Evolutionary conservation across 768 basidiomycete genomes (phyloP).

Genomic region (Calocera viscosa): DNA sequence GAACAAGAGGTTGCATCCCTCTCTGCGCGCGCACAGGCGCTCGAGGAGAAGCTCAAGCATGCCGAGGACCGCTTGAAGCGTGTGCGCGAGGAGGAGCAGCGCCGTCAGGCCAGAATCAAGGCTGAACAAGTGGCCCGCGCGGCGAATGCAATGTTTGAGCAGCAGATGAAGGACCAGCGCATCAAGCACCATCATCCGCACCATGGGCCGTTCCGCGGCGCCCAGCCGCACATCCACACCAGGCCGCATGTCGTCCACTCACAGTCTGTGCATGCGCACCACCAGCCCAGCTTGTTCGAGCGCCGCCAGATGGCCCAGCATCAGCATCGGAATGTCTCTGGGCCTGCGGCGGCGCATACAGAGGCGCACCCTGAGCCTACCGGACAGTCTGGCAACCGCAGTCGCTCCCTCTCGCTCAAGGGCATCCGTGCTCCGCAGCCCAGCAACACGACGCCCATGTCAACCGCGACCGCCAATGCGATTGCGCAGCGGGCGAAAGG

Average conservation of each 20-base stretch:
- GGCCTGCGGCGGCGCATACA: not conserved
- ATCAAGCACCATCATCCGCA: constrained; percentile 3
- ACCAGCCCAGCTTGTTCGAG: constrained; percentile 2
- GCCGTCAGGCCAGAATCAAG: not conserved
- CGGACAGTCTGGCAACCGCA: not conserved
- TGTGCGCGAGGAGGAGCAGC: constrained; percentile 2
- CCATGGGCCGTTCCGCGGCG: not conserved
- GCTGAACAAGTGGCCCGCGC: constrained; percentile 4
- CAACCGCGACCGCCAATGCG: not conserved
- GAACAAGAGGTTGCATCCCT: constrained; percentile 57
- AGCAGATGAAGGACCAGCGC: constrained; percentile 6
- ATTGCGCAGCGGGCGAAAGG: not conserved
- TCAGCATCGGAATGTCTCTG: constrained; percentile 1
- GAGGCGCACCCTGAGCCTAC: not conserved
- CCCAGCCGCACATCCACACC: not conserved
- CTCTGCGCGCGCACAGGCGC: constrained; percentile 51
- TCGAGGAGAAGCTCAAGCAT: constrained; percentile 57
- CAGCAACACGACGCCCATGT: not conserved
- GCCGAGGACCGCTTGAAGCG: constrained; percentile 35
- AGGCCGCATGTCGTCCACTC: not conserved
- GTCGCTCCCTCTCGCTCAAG: constrained; percentile 2
- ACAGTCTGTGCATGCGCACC: not conserved
- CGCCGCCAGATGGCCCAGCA: constrained; percentile 3
- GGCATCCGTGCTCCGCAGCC: not conserved
- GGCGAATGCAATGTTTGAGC: not conserved